Evolutionary conservation across 352 stramenopile species (phyloP).

Genomic region (Phytophthora quininea): DNA sequence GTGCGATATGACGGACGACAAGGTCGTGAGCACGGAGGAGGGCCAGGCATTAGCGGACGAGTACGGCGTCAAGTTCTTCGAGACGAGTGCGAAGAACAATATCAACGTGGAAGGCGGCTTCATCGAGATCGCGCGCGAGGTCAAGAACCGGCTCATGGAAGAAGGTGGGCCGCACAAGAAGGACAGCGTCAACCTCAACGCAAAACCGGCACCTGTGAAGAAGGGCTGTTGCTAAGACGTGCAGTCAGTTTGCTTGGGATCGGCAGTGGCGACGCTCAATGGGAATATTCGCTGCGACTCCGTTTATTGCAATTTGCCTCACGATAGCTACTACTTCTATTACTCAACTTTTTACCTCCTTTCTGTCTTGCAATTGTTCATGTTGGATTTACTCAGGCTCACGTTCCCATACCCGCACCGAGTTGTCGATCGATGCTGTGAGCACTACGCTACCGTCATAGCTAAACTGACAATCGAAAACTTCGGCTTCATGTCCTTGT

Average conservation of each 20-base stretch:
- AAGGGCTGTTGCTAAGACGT: slow-evolving; percentile 84
- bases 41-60: slow-evolving; percentile 94
- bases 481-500: slow-evolving; percentile 66
- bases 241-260: slow-evolving; percentile 35
- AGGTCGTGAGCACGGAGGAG: slow-evolving; percentile 95
- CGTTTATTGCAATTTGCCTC: slow-evolving; percentile 32
- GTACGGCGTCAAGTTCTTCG: slow-evolving; percentile 96
- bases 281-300: slow-evolving; percentile 18
- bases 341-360: slow-evolving; percentile 30
- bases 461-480: slow-evolving; percentile 64
- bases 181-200: slow-evolving; percentile 80
- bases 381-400: slow-evolving; percentile 11
- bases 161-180: slow-evolving; percentile 89
- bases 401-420: slow-evolving; percentile 61
- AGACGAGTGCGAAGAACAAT: slow-evolving; percentile 96
- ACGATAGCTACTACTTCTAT: slow-evolving; percentile 42
- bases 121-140: slow-evolving; percentile 89
- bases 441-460: slow-evolving; percentile 61
- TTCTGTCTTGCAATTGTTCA: slow-evolving; percentile 6
- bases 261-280: slow-evolving; percentile 20
- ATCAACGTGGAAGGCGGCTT: slow-evolving; percentile 94
- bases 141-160: slow-evolving; percentile 91
- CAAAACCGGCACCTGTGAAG: slow-evolving; percentile 77
- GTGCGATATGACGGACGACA: slow-evolving; percentile 98
- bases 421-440: slow-evolving; percentile 72